Percentiles rank a stretch among this genome's conserved stretches.
These are phyloP conservation scores for Nemania bipapillata DNA, from an alignment of 2,329 filamentous ascomycete species.

Conservation along the genomic window DNA sequence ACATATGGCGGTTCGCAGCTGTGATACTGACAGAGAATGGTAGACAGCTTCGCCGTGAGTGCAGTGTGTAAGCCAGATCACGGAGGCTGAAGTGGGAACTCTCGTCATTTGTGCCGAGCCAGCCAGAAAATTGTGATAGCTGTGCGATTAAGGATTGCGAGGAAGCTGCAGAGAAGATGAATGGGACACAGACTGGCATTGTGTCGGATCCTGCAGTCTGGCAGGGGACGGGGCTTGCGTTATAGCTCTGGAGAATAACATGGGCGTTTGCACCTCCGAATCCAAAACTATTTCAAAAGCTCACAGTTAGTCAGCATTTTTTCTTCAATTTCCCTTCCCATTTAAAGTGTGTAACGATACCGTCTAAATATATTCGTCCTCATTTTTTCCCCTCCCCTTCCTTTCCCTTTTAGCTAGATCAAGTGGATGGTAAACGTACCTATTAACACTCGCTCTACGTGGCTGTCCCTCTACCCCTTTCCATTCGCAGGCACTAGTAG, in stretches of 20 bases:
- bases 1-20: too few species aligned
- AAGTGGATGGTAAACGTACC: too few species aligned
- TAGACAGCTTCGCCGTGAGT: not conserved
- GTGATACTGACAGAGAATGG: conserved; percentile 11
- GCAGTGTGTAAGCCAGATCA: conserved; percentile 27
- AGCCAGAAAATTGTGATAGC: not conserved
- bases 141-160: not conserved
- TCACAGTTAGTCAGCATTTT: conserved; percentile 33
- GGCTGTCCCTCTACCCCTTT: too few species aligned
- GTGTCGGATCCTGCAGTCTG: not conserved
- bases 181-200: not conserved
- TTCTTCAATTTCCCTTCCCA: too few species aligned
- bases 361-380: too few species aligned
- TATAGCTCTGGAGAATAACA: conserved; percentile 22
- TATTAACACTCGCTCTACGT: too few species aligned
- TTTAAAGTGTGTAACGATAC: conserved; percentile 33
- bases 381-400: too few species aligned
- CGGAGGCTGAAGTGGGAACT: not conserved
- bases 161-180: conserved; percentile 23
- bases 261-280: conserved; percentile 48
- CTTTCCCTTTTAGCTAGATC: too few species aligned
- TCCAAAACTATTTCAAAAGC: conserved; percentile 43
- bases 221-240: too few species aligned
- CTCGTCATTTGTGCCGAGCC: not conserved
- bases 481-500: too few species aligned